Conservation (phyloP, 768 basidiomycete genomes). For the Postia placenta region DNA sequence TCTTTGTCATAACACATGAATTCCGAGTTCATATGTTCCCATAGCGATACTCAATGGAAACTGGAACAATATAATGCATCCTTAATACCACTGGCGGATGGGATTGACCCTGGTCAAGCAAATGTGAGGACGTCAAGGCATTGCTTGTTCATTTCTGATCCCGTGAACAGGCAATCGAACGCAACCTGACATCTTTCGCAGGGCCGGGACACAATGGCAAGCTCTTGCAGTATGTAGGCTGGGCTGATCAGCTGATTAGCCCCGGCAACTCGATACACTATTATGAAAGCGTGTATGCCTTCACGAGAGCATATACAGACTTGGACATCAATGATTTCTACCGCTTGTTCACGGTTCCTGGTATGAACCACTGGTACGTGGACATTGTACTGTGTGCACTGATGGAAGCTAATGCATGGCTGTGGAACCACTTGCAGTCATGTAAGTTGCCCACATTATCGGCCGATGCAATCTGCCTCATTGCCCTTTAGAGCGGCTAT, state of each 20-base stretch:
- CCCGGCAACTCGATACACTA: conserved; percentile 22
- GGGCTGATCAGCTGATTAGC: conserved; percentile 25
- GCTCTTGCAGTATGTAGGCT: conserved; percentile 20
- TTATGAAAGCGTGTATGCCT: conserved; percentile 20
- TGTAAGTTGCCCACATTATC: background rate
- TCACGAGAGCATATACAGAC: conserved; percentile 14
- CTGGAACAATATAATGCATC: conserved; percentile 14
- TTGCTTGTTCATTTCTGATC: background rate
- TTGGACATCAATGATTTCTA: conserved; percentile 25
- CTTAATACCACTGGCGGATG: conserved; percentile 12
- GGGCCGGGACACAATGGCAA: conserved; percentile 19
- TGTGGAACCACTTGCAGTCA: no score
- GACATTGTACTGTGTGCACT: no score
- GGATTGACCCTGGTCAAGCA: conserved; percentile 17
- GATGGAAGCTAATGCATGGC: no score
- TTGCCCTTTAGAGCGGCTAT: conserved; percentile 17
- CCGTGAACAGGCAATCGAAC: conserved; percentile 15
- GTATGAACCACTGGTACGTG: conserved; percentile 28
- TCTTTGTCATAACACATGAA: background rate
- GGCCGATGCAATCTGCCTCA: background rate
- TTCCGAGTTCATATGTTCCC: background rate
- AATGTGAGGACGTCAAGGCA: conserved; percentile 6
- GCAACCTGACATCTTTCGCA: conserved; percentile 18
- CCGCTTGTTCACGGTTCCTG: conserved; percentile 27
- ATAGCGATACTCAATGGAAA: conserved; percentile 17